A percentile compares a stretch with the other conserved stretches of the same genome.
Evolutionary conservation across 768 basidiomycete species (phyloP).

Genomic region (Psilocybe subaeruginosa): DNA sequence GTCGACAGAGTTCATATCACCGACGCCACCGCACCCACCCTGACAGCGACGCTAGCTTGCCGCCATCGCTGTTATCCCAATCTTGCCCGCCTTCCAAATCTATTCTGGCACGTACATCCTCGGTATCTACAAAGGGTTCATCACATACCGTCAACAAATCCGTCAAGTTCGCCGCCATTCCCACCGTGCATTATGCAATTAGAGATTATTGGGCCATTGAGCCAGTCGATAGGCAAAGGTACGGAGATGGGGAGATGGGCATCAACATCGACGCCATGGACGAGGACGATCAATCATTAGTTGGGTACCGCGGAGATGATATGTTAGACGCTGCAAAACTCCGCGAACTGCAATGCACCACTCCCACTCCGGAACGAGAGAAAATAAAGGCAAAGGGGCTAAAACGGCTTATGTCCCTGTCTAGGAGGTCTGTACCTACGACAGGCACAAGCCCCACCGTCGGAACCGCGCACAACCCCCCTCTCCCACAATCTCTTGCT

Average conservation of each 20-base stretch:
- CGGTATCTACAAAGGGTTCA: conserved; percentile 46
- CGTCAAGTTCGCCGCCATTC: conserved; percentile 72
- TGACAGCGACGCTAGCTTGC: conserved; percentile 14
- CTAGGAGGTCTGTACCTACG: conserved; percentile 23
- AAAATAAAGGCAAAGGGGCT: conserved; percentile 29
- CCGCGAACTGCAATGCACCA: conserved; percentile 25
- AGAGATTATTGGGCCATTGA: conserved; percentile 32
- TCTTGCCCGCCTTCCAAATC: conserved; percentile 52
- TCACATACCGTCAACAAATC: conserved; percentile 45
- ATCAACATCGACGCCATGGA: conserved; percentile 43
- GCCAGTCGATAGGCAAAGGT: conserved; percentile 10
- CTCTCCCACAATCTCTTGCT: background rate
- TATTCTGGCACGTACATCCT: conserved; percentile 59
- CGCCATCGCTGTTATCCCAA: conserved; percentile 24
- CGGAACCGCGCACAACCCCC: conserved; percentile 12
- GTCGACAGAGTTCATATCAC: conserved; percentile 22
- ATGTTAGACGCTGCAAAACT: conserved; percentile 19
- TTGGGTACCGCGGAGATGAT: conserved; percentile 18
- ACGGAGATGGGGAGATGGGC: conserved; percentile 26
- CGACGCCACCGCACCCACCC: conserved; percentile 21
- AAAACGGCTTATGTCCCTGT: conserved; percentile 38
- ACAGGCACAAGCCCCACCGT: conserved; percentile 15
- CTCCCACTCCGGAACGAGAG: conserved; percentile 28
- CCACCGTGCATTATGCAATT: conserved; percentile 57
- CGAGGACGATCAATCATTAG: conserved; percentile 28